A percentile compares a stretch with the other conserved stretches of the same genome.
Evolutionary conservation across 768 basidiomycete genomes (phyloP).

Genomic region (Amanita thiersii): DNA sequence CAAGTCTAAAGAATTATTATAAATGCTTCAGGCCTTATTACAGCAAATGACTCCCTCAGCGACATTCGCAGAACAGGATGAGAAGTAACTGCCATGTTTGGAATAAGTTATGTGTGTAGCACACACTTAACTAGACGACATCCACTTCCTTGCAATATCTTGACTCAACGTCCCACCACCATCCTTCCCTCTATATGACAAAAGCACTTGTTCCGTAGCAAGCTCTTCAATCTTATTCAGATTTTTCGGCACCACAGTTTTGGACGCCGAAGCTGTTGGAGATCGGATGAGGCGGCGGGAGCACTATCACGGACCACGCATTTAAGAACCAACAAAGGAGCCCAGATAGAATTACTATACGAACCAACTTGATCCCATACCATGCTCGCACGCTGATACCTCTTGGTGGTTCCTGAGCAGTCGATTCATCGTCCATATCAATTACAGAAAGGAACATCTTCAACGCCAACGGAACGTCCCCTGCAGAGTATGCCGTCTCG

Average conservation of each 20-base stretch:
- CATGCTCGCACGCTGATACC: slow-evolving; percentile 68
- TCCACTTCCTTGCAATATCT: slow-evolving; percentile 38
- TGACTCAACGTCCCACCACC: slow-evolving; percentile 31
- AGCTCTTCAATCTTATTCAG: slow-evolving; percentile 58
- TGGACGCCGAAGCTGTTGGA: slow-evolving; percentile 41
- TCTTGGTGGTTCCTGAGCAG: slow-evolving; percentile 30
- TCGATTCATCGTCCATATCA: slow-evolving; percentile 63
- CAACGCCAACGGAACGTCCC: slow-evolving; percentile 66
- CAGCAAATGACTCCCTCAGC: too few relatives aligned
- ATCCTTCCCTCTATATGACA: slow-evolving; percentile 41
- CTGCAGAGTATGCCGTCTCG: slow-evolving; percentile 79
- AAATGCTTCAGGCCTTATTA: too few relatives aligned
- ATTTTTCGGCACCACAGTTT: slow-evolving; percentile 49
- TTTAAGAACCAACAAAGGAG: neutral
- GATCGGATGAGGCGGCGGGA: slow-evolving; percentile 43
- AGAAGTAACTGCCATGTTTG: too few relatives aligned
- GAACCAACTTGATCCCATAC: slow-evolving; percentile 77
- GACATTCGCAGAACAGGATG: too few relatives aligned
- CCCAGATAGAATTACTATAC: slow-evolving; percentile 17
- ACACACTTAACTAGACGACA: slow-evolving; percentile 20
- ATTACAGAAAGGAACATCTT: slow-evolving; percentile 73
- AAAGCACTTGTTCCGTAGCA: slow-evolving; percentile 62
- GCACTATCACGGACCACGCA: slow-evolving; percentile 45
- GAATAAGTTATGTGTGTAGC: slow-evolving; percentile 5
- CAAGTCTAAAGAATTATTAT: too few relatives aligned